A percentile compares a stretch with the other conserved stretches of the same genome.
Evolutionary conservation across 768 basidiomycete genomes (phyloP).

Genomic region (Boletellus ananiceps): DNA sequence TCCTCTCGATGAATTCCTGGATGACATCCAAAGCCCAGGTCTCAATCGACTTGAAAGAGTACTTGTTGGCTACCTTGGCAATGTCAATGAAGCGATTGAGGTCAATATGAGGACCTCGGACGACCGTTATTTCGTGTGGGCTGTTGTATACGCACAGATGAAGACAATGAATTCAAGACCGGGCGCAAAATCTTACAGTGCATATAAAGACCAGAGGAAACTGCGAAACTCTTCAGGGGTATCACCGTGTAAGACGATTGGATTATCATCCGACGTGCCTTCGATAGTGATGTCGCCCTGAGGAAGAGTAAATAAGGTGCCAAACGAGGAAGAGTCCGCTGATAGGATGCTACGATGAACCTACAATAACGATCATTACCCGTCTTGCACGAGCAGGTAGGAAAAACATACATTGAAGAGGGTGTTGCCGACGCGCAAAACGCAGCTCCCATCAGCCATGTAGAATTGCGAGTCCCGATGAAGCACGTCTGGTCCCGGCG

Average conservation of each 20-base stretch:
- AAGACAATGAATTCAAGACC: not conserved
- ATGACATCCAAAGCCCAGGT: slow-evolving; percentile 75
- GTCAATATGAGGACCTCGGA: slow-evolving; percentile 46
- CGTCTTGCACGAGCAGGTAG: not conserved
- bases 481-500: slow-evolving; percentile 11
- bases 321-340: slow-evolving; percentile 60
- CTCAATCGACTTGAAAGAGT: slow-evolving; percentile 68
- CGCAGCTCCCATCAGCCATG: slow-evolving; percentile 63
- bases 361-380: slow-evolving; percentile 28
- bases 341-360: slow-evolving; percentile 59
- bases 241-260: slow-evolving; percentile 61
- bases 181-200: slow-evolving; percentile 45
- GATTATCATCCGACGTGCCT: slow-evolving; percentile 60
- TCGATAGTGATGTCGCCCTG: slow-evolving; percentile 48
- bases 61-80: slow-evolving; percentile 65
- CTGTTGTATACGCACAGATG: slow-evolving; percentile 30
- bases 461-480: slow-evolving; percentile 54
- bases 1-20: slow-evolving; percentile 59
- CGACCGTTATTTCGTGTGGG: slow-evolving; percentile 54
- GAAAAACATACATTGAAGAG: slow-evolving; percentile 57
- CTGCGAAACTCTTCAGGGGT: slow-evolving; percentile 61
- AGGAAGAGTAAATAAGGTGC: slow-evolving; percentile 63
- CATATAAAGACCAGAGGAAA: slow-evolving; percentile 76
- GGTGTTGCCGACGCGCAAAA: slow-evolving; percentile 56
- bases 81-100: slow-evolving; percentile 56